Evolutionary conservation across 176 grass and related monocot genomes (phyloP).

Genomic region (Luzula sylvatica): DNA sequence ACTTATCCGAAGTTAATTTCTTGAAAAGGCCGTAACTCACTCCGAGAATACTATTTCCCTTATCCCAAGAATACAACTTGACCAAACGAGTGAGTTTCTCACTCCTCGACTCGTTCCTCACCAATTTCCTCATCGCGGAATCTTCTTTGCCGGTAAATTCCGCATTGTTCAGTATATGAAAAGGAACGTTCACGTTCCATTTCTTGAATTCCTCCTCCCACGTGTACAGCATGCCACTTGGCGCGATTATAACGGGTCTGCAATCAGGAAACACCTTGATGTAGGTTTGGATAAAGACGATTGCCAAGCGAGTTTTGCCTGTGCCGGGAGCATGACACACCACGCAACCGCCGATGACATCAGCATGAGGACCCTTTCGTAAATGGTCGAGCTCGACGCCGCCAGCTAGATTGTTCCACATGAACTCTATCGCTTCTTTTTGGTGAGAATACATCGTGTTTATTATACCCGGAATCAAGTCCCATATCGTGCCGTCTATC

Average conservation of each 20-base stretch:
- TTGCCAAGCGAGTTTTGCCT: constrained; percentile 79
- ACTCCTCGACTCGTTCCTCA: constrained; percentile 51
- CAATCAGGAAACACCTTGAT: constrained; percentile 77
- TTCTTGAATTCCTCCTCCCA: constrained; percentile 88
- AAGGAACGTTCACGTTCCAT: constrained; percentile 72
- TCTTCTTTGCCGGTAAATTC: constrained; percentile 74
- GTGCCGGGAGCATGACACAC: constrained; percentile 90
- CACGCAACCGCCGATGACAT: constrained; percentile 85
- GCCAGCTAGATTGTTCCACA: constrained; percentile 85
- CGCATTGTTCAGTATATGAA: constrained; percentile 71
- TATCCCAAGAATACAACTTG: constrained; percentile 71
- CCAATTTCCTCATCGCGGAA: constrained; percentile 37
- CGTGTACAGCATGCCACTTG: constrained; percentile 77
- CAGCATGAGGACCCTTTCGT: constrained; percentile 38
- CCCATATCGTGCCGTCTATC: constrained; percentile 62
- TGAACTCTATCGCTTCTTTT: constrained; percentile 81
- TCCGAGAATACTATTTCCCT: constrained; percentile 61
- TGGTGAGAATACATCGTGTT: constrained; percentile 68
- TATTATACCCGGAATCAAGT: constrained; percentile 67
- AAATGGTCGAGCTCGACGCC: constrained; percentile 60
- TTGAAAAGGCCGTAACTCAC: constrained; percentile 80
- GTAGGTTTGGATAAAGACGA: constrained; percentile 83
- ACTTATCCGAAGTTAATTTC: constrained; percentile 45
- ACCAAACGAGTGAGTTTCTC: constrained; percentile 55
- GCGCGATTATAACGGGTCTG: constrained; percentile 75